Conservation (phyloP, 345 rosid genomes). For the Boechera retrofracta region DNA sequence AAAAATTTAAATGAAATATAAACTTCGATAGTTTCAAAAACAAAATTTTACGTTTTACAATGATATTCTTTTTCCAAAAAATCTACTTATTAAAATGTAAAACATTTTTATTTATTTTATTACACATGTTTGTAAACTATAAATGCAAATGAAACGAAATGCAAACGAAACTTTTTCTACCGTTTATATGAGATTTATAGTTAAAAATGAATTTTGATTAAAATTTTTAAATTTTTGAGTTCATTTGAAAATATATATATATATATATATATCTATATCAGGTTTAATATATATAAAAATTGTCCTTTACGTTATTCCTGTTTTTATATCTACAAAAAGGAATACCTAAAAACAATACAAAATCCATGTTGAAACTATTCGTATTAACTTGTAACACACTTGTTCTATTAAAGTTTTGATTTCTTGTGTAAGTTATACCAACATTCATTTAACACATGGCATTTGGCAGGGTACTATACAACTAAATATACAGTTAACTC, state of each 20-base stretch:
- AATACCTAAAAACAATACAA: not conserved
- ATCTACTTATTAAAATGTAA: not conserved
- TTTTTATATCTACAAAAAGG: not conserved
- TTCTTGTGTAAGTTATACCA: not conserved
- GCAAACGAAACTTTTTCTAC: not conserved
- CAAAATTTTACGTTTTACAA: not conserved
- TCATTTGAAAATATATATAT: not conserved
- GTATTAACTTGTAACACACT: conserved; percentile 11
- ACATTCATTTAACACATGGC: not conserved
- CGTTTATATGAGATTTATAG: not conserved
- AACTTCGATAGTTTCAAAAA: not conserved
- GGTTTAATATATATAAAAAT: not conserved
- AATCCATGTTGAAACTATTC: not conserved
- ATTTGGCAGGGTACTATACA: no score
- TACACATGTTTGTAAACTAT: not conserved
- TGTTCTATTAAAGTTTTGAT: not conserved
- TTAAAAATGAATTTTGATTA: not conserved
- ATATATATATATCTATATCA: not conserved
- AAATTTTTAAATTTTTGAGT: not conserved
- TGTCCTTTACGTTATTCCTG: not conserved
- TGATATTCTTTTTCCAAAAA: no score
- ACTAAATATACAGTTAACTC: no score
- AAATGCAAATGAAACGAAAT: not conserved
- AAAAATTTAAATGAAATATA: no score
- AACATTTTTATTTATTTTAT: no score